Evolutionary conservation across 1,284 basidiomycete species (phyloP).

Genomic region (Ganoderma lingzhi): DNA sequence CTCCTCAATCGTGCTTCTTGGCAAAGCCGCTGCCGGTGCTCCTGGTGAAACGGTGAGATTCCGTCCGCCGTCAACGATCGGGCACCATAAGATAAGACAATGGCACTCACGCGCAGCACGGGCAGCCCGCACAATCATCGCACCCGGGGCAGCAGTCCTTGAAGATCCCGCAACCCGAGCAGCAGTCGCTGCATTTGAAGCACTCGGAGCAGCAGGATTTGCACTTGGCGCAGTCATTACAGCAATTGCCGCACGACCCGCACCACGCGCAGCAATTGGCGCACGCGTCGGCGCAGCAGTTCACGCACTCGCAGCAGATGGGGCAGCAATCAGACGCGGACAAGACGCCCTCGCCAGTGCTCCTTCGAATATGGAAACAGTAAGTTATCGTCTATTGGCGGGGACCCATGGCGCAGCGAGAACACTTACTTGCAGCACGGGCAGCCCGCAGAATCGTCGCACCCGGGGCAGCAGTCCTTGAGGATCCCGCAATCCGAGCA

Average conservation of each 20-base stretch:
- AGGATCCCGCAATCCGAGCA: background rate
- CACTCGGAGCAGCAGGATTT: background rate
- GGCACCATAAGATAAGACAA: background rate
- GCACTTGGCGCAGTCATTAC: background rate
- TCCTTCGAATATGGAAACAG: background rate
- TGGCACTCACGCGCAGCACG: background rate
- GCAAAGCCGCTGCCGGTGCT: background rate
- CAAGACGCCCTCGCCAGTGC: background rate
- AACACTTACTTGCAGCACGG: slow-evolving; percentile 3
- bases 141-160: background rate
- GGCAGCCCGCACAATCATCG: background rate
- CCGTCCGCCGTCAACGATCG: background rate
- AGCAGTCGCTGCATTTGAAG: background rate
- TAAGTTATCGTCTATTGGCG: background rate
- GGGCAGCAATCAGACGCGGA: background rate
- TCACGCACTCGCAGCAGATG: background rate
- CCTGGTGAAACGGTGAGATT: background rate
- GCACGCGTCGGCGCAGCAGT: background rate
- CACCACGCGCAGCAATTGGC: background rate
- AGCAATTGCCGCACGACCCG: background rate
- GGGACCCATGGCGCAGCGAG: background rate
- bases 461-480: background rate
- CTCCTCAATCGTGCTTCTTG: background rate
- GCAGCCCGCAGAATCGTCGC: background rate
- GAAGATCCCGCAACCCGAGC: background rate